phyloP scores from a whole-genome alignment of 331 rosid species.

The Telfairia occidentalis region DNA sequence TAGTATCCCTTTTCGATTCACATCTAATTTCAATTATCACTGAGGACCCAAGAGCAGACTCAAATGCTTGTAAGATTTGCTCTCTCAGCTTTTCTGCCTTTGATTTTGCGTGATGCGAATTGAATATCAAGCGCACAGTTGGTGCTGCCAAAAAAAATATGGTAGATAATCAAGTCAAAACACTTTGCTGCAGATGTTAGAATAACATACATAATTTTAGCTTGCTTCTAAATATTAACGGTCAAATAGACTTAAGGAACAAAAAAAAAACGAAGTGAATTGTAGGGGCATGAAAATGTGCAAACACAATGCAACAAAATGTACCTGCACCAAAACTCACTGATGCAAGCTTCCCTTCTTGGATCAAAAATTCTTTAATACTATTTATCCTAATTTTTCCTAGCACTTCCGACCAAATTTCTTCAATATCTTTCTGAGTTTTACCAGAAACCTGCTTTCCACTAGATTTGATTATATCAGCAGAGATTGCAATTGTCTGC shows the following conservation, averaged over 20 bases:
- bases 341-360: conserved; percentile 75
- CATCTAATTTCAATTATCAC: conserved; percentile 78
- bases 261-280: not conserved
- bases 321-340: conserved; percentile 89
- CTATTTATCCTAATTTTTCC: conserved; percentile 57
- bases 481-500: conserved; percentile 24
- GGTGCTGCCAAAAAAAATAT: conserved; percentile 53
- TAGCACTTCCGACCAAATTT: conserved; percentile 86
- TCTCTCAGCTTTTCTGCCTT: conserved; percentile 72
- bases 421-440: conserved; percentile 44
- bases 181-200: not conserved
- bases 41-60: conserved; percentile 63
- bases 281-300: not conserved
- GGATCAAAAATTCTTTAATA: conserved; percentile 58
- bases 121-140: conserved; percentile 72
- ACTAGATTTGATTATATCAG: conserved; percentile 27
- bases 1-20: conserved; percentile 39
- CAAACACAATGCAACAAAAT: not conserved
- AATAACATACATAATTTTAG: not conserved
- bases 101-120: conserved; percentile 65
- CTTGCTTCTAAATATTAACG: not conserved
- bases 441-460: conserved; percentile 40
- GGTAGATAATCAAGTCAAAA: not conserved
- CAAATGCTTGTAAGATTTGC: conserved; percentile 72
- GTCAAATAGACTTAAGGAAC: not conserved